These are phyloP conservation scores for Tetracladium setigerum DNA, from an alignment of 495 filamentous ascomycete genomes.

Conservation along the genomic window DNA sequence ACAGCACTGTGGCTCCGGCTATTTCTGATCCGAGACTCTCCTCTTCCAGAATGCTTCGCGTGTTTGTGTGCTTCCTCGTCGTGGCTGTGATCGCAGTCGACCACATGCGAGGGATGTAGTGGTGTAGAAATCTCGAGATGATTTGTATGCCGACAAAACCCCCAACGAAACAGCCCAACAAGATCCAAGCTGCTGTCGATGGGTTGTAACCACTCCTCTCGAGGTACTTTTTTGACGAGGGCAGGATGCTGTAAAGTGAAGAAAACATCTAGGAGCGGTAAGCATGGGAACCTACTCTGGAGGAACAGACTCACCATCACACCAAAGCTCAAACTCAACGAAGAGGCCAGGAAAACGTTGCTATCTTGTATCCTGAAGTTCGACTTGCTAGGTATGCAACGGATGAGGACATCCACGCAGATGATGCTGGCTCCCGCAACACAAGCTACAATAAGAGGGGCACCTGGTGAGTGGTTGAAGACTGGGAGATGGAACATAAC, in stretches of 20 bases:
- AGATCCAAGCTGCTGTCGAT: conserved; percentile 56
- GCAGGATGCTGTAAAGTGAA: conserved; percentile 89
- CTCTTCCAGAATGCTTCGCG: conserved; percentile 21
- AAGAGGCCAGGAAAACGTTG: conserved; percentile 77
- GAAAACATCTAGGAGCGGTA: conserved; percentile 66
- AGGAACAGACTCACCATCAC: conserved; percentile 68
- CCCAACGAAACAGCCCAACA: conserved; percentile 70
- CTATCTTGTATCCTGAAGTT: conserved; percentile 85
- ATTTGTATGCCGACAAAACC: conserved; percentile 82
- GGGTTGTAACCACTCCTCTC: conserved; percentile 56
- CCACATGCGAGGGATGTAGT: conserved; percentile 80
- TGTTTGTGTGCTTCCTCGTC: conserved; percentile 32
- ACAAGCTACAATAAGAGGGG: conserved; percentile 51
- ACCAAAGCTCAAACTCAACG: conserved; percentile 86
- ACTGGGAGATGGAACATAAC: neutral
- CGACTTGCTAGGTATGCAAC: conserved; percentile 58
- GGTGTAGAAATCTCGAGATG: conserved; percentile 72
- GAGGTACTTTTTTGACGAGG: conserved; percentile 72
- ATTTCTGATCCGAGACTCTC: conserved; percentile 10
- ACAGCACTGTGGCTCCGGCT: conserved; percentile 16
- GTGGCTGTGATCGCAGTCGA: conserved; percentile 85
- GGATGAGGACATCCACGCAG: conserved; percentile 74
- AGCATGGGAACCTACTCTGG: neutral
- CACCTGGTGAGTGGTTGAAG: conserved; percentile 5
- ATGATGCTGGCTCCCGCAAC: conserved; percentile 76